Conservation (phyloP, 257 asterid species). For the Fraxinus anomala region DNA sequence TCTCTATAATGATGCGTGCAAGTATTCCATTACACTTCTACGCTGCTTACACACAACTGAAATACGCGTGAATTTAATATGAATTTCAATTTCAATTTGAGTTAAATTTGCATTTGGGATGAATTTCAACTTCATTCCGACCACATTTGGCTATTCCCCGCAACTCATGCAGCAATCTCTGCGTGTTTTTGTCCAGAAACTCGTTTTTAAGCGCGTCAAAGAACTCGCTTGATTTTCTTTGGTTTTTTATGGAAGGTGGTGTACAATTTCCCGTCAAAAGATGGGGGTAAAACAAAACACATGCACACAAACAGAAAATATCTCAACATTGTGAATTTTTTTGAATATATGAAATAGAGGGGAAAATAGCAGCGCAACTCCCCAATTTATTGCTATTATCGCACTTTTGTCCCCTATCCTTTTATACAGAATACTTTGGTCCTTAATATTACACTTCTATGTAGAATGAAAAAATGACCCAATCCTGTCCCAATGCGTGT, state of each 20-base stretch:
- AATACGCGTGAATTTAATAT: constrained; percentile 64
- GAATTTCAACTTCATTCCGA: constrained; percentile 87
- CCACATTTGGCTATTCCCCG: constrained; percentile 62
- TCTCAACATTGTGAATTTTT: too few species aligned
- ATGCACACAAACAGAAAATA: too few species aligned
- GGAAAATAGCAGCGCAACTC: too few species aligned
- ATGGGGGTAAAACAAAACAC: neutral
- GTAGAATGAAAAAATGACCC: too few species aligned
- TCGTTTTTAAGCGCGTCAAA: constrained; percentile 23
- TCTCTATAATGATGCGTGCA: constrained; percentile 24
- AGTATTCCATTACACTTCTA: constrained; percentile 22
- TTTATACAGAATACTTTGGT: too few species aligned
- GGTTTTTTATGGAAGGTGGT: neutral
- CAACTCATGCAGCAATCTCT: constrained; percentile 57
- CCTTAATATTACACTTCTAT: too few species aligned
- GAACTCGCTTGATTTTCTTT: constrained; percentile 13
- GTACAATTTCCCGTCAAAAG: neutral
- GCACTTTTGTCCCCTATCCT: too few species aligned
- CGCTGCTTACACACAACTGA: constrained; percentile 28
- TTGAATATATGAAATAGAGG: too few species aligned
- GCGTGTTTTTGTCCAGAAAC: constrained; percentile 21
- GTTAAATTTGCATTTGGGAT: constrained; percentile 16
- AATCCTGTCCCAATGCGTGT: too few species aligned
- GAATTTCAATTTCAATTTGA: constrained; percentile 56
- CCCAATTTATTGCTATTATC: too few species aligned